phyloP scores from a whole-genome alignment of 2,329 filamentous ascomycete species.

The Cladophialophora psammophila region DNA sequence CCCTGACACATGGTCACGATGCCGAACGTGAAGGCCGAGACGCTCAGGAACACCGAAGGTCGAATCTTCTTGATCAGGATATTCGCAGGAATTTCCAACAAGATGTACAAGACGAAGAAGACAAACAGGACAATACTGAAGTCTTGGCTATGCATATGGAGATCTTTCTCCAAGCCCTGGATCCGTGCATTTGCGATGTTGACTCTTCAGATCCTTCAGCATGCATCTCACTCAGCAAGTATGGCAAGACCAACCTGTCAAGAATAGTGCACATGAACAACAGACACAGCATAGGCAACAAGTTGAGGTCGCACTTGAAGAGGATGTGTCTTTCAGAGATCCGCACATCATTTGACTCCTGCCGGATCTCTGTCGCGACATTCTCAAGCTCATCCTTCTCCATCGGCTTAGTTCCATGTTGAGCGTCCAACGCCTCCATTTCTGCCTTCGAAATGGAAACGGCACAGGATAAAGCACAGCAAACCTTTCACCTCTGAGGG shows the following conservation, averaged over 20 bases:
- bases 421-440: background rate
- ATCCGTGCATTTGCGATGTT: constrained; percentile 58
- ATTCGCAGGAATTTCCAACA: constrained; percentile 54
- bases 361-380: background rate
- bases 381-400: background rate
- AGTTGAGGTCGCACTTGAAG: constrained; percentile 48
- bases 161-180: constrained; percentile 52
- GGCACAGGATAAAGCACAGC: background rate
- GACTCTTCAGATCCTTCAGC: background rate
- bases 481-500: background rate
- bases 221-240: background rate
- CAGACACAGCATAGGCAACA: constrained; percentile 57
- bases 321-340: constrained; percentile 1
- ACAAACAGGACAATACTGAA: constrained; percentile 41
- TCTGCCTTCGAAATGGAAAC: background rate
- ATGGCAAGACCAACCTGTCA: constrained; percentile 6
- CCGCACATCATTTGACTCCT: background rate
- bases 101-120: constrained; percentile 40
- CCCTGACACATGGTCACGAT: constrained; percentile 51
- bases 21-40: constrained; percentile 13
- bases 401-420: background rate
- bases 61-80: constrained; percentile 50
- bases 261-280: constrained; percentile 56
- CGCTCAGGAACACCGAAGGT: constrained; percentile 22
- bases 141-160: constrained; percentile 55